Base-by-base conservation (phyloP, 345 rosid genomes). In the Ailanthus altissimus region DNA sequence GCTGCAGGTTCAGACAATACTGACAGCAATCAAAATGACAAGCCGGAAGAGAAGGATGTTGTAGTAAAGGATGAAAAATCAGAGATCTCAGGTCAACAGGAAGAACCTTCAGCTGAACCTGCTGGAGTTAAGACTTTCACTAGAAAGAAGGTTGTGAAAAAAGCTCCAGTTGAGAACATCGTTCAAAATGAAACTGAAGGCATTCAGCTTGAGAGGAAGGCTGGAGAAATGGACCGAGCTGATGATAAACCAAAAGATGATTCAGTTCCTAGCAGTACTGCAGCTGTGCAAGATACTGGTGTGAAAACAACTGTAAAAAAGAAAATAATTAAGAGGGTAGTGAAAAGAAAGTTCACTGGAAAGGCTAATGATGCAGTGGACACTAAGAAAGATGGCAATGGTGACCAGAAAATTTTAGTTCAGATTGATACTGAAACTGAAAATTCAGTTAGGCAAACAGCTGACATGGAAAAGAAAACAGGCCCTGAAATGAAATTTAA, bases 281-380 rank as follows among this genome's bases (percentile, higher is more conserved):
- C 80, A 61, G 72, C 74, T 70, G 84, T 26, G 65, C 86, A 88
- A 79, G 86, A 87, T 75, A 60, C 86, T 53, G 47, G 82, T 84
- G 83, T 78, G 71, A 93, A 89, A 81, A 86, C 93, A 64, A 78
- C 86, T 26, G 62, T 87, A 56, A 92, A 92, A 85, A 93, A 85
- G 86, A 93, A 92, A 82, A 77, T 93, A 58, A 84, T 96, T 70
- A 96, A 86, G 83, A 90, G 92, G 83, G 97, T 96, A n/a, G 81
- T 89, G 68, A 93, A 90, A 85, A 87, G 86, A 82, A 96, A 94
- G 88, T 83, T 84, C 42, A 67, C 86, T 70, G 87, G 81, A 63
- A 83, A 58, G 75, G 79, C 84, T 68, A 77, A 42, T 47, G 83
- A 66, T 77, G 86, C 23, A 42, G 81, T 67, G 75, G 91, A 79